Percentiles rank a stretch among this genome's conserved stretches.
phyloP scores from a whole-genome alignment of 2,329 filamentous ascomycete genomes.

The Zarea fungicola region DNA sequence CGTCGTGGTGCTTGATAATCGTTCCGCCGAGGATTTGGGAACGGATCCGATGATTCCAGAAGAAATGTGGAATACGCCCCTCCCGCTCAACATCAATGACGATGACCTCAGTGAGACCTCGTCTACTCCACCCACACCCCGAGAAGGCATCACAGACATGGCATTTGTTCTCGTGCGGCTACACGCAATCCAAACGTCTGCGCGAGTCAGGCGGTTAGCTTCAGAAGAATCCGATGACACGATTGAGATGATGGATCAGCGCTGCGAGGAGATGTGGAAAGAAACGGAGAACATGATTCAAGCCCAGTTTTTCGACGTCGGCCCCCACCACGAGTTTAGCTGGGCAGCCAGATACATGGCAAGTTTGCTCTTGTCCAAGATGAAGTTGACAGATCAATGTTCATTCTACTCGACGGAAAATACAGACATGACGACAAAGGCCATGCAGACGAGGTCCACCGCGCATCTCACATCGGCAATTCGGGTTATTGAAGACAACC shows the following conservation, averaged over 20 bases:
- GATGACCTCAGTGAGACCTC: slow-evolving; percentile 36
- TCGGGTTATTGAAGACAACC: slow-evolving; percentile 10
- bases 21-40: slow-evolving; percentile 46
- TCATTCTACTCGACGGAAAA: background rate
- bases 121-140: slow-evolving; percentile 21
- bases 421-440: background rate
- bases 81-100: slow-evolving; percentile 49
- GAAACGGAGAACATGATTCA: background rate
- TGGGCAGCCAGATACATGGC: slow-evolving; percentile 4
- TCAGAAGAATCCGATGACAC: background rate
- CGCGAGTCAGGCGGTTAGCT: background rate
- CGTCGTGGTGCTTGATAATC: slow-evolving; percentile 50
- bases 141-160: slow-evolving; percentile 31
- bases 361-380: slow-evolving; percentile 5
- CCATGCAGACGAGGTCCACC: background rate
- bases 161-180: slow-evolving; percentile 23
- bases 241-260: slow-evolving; percentile 2
- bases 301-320: background rate
- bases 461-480: slow-evolving; percentile 1
- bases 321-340: background rate
- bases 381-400: slow-evolving; percentile 11
- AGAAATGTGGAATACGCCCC: slow-evolving; percentile 36
- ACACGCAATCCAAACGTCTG: slow-evolving; percentile 7
- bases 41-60: slow-evolving; percentile 34
- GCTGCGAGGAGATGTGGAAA: slow-evolving; percentile 4